phyloP scores from a whole-genome alignment of 2,329 filamentous ascomycete genomes.

The Penicillium sumatraense region DNA sequence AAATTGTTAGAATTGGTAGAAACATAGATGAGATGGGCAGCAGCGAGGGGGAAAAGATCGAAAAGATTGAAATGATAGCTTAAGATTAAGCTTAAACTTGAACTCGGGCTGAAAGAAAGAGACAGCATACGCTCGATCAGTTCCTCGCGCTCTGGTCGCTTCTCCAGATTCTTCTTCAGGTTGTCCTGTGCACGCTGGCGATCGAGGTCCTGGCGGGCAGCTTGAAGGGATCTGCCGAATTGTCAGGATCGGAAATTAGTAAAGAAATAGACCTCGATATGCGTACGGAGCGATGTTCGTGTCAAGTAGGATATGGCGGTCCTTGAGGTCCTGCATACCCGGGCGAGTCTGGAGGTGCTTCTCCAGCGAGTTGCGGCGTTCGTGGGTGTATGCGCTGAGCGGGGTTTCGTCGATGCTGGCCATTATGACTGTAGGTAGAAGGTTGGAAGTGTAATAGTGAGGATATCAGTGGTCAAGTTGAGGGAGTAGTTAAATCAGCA shows the following conservation, averaged over 20 bases:
- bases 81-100: neutral
- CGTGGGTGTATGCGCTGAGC: slow-evolving; percentile 57
- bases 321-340: slow-evolving; percentile 67
- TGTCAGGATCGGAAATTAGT: slow-evolving; percentile 56
- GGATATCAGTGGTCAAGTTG: no score
- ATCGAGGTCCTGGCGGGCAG: slow-evolving; percentile 65
- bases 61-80: neutral
- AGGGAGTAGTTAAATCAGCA: no score
- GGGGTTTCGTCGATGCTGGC: slow-evolving; percentile 59
- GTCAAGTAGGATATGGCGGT: slow-evolving; percentile 69
- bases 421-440: slow-evolving; percentile 1
- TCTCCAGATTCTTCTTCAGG: slow-evolving; percentile 67
- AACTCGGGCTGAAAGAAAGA: slow-evolving; percentile 24
- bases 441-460: neutral
- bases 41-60: no score
- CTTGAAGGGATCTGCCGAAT: slow-evolving; percentile 63
- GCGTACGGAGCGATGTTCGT: slow-evolving; percentile 69
- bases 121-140: slow-evolving; percentile 73
- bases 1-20: slow-evolving; percentile 5
- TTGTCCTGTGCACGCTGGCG: slow-evolving; percentile 66
- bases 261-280: slow-evolving; percentile 38
- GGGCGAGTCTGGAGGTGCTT: slow-evolving; percentile 74
- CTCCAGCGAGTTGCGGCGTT: slow-evolving; percentile 70
- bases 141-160: slow-evolving; percentile 70
- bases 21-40: neutral